A percentile compares a stretch with the other conserved stretches of the same genome.
Evolutionary conservation across 2,329 filamentous ascomycete genomes (phyloP).

Genomic region (Chaetomium sp.): DNA sequence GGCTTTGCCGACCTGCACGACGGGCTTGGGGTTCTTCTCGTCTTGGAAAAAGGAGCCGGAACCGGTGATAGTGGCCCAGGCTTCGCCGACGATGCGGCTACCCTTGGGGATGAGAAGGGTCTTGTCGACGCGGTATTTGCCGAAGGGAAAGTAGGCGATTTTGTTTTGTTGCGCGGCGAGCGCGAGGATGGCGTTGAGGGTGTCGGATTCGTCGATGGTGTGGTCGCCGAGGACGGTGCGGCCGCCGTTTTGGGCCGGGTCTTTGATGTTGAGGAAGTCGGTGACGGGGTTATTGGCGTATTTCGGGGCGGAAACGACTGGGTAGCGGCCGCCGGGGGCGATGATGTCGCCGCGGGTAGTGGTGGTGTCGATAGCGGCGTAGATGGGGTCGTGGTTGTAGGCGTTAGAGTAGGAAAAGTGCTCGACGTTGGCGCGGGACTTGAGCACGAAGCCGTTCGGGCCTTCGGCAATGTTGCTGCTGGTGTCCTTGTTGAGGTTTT

Average conservation of each 20-base stretch:
- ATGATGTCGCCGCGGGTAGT: conserved; percentile 32
- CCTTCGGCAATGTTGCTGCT: conserved; percentile 31
- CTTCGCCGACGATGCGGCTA: conserved; percentile 47
- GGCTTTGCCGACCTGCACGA: conserved; percentile 51
- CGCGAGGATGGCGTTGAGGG: conserved; percentile 34
- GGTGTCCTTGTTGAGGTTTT: conserved; percentile 38
- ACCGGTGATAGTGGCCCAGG: conserved; percentile 46
- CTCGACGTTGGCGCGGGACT: conserved; percentile 29
- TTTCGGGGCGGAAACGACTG: conserved; percentile 33
- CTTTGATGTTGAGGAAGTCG: conserved; percentile 38
- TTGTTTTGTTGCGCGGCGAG: conserved; percentile 33
- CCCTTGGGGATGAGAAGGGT: conserved; percentile 45
- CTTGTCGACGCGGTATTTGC: conserved; percentile 46
- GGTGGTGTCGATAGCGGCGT: conserved; percentile 29
- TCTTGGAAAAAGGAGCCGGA: conserved; percentile 45
- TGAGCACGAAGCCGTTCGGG: conserved; percentile 28
- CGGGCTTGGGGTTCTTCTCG: conserved; percentile 45
- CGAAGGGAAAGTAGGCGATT: conserved; percentile 50
- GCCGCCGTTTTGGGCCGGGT: conserved; percentile 34
- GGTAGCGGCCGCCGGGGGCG: conserved; percentile 34
- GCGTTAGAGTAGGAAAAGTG: conserved; percentile 40
- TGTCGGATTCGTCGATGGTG: conserved; percentile 32
- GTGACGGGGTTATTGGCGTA: conserved; percentile 30
- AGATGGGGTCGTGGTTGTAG: conserved; percentile 34
- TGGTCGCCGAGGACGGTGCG: conserved; percentile 33